Evolutionary conservation across 257 asterid genomes (phyloP).

Genomic region (Verbena officinalis): DNA sequence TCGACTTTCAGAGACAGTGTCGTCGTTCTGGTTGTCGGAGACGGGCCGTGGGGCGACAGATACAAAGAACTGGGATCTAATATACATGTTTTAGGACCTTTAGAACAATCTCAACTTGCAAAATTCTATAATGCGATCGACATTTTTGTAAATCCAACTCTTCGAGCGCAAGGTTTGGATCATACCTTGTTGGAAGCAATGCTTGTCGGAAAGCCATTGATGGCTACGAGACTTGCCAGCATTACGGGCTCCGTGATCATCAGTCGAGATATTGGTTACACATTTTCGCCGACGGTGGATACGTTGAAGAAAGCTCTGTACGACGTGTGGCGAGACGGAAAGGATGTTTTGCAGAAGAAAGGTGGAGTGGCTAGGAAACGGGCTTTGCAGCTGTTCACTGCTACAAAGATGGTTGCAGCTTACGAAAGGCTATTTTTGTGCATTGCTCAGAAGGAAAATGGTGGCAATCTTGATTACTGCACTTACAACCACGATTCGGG

Average conservation of each 20-base stretch:
- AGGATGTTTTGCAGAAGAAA: slow-evolving; percentile 43
- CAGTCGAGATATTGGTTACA: slow-evolving; percentile 60
- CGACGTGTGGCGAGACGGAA: slow-evolving; percentile 61
- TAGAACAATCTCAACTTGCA: slow-evolving; percentile 53
- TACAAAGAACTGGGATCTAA: slow-evolving; percentile 60
- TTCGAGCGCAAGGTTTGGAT: slow-evolving; percentile 80
- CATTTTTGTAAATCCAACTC: slow-evolving; percentile 69
- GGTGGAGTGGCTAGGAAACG: slow-evolving; percentile 58
- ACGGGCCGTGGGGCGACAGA: slow-evolving; percentile 77
- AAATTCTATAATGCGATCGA: slow-evolving; percentile 61
- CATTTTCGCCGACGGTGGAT: slow-evolving; percentile 60
- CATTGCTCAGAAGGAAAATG: slow-evolving; percentile 35
- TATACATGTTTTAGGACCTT: slow-evolving; percentile 58
- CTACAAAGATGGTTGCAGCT: slow-evolving; percentile 77
- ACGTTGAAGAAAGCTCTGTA: slow-evolving; percentile 60
- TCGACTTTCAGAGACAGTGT: slow-evolving; percentile 45
- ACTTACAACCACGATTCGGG: slow-evolving; percentile 22
- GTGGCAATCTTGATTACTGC: slow-evolving; percentile 17
- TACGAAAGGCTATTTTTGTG: slow-evolving; percentile 77
- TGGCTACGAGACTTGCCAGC: slow-evolving; percentile 75
- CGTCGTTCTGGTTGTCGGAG: slow-evolving; percentile 67
- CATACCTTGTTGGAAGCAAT: slow-evolving; percentile 77
- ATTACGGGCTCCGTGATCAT: slow-evolving; percentile 61
- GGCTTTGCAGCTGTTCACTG: slow-evolving; percentile 59
- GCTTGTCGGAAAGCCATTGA: slow-evolving; percentile 68